These are phyloP conservation scores for Myxozyma nipponensis DNA, from an alignment of 805 yeast species.

Conservation along the genomic window DNA sequence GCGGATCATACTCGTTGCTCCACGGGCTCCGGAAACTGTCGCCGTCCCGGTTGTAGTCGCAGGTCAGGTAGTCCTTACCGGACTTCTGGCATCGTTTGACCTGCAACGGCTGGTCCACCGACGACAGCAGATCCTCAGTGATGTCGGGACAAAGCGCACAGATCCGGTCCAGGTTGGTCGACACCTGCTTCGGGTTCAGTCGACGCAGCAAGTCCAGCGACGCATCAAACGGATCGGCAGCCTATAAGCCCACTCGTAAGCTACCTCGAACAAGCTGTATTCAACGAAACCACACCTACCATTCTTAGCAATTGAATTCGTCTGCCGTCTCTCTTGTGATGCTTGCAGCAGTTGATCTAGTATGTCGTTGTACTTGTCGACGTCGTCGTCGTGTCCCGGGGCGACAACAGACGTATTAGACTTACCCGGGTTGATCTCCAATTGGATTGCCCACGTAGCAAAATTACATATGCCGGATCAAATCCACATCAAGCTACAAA, in stretches of 20 bases:
- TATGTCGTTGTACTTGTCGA: no score
- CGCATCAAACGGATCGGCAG: slow-evolving; percentile 58
- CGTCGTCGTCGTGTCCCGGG: no score
- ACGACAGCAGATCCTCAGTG: slow-evolving; percentile 81
- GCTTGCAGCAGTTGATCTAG: no score
- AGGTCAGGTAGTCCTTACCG: slow-evolving; percentile 70
- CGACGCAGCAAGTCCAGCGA: slow-evolving; percentile 75
- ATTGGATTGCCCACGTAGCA: no score
- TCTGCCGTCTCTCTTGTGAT: no score
- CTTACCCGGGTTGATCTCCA: no score
- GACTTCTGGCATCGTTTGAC: slow-evolving; percentile 48
- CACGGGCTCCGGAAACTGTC: slow-evolving; percentile 91
- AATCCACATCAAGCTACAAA: no score
- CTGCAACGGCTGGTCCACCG: slow-evolving; percentile 80
- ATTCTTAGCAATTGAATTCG: background rate
- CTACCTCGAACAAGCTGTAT: background rate
- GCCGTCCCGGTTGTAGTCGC: slow-evolving; percentile 94
- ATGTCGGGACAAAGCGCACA: slow-evolving; percentile 60
- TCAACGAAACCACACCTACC: background rate
- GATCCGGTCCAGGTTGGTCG: slow-evolving; percentile 43
- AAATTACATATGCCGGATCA: no score
- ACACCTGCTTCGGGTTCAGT: slow-evolving; percentile 61
- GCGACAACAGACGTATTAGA: no score
- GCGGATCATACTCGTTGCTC: slow-evolving; percentile 65
- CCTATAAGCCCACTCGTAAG: slow-evolving; percentile 1